phyloP scores from a whole-genome alignment of 2,329 filamentous ascomycete species.

The Stagonosporopsis vannaccii region DNA sequence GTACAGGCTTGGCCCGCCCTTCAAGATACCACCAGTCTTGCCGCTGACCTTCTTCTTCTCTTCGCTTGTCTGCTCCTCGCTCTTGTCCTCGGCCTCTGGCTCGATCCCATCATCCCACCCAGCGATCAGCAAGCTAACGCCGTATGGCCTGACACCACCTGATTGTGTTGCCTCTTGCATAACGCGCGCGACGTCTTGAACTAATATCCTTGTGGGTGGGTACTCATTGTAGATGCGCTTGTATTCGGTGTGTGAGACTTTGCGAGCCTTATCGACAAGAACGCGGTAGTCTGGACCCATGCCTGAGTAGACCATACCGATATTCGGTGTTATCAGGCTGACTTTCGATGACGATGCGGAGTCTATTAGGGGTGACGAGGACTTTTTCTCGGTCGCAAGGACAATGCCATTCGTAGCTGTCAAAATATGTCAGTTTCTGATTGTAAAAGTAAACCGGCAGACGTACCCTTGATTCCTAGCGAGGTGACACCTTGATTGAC shows the following conservation, averaged over 20 bases:
- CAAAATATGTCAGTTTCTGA: constrained; percentile 10
- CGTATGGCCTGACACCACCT: constrained; percentile 95
- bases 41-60: constrained; percentile 76
- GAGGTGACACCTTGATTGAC: constrained; percentile 99
- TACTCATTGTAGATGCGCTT: constrained; percentile 99
- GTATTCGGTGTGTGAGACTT: constrained; percentile 97
- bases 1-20: constrained; percentile 96
- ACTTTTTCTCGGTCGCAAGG: constrained; percentile 99
- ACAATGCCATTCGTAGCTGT: constrained; percentile 98
- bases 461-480: constrained; percentile 92
- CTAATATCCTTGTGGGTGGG: constrained; percentile 98
- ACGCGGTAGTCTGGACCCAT: constrained; percentile 99
- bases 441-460: background rate
- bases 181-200: constrained; percentile 95
- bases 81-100: constrained; percentile 76
- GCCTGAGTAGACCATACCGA: constrained; percentile 99
- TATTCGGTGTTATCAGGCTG: constrained; percentile 97
- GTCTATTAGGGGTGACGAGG: constrained; percentile 95
- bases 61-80: constrained; percentile 59
- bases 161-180: constrained; percentile 99
- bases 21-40: constrained; percentile 94
- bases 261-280: constrained; percentile 95
- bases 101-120: constrained; percentile 98
- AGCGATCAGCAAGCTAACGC: constrained; percentile 92
- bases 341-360: constrained; percentile 95